A percentile compares a stretch with the other conserved stretches of the same genome.
Conservation (phyloP, 2,329 filamentous ascomycete species). For the Talaromyces sp. region DNA sequence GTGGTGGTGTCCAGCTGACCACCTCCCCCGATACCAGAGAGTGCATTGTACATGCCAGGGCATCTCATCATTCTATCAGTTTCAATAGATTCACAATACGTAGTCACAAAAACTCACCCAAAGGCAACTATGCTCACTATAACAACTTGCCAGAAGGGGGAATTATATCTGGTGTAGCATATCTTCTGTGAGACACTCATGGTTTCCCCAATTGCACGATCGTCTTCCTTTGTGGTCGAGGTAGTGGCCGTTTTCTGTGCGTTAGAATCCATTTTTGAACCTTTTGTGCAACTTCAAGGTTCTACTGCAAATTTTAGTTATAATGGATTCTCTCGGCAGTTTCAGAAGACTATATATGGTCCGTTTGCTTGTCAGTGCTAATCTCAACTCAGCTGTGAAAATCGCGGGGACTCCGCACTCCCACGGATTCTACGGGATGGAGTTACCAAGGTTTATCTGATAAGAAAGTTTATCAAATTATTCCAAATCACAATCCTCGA, state of each 20-base stretch:
- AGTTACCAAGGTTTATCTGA: neutral
- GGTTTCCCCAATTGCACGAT: neutral
- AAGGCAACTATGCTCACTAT: neutral
- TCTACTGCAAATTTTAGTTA: neutral
- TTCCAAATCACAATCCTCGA: neutral
- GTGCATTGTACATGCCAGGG: constrained; percentile 36
- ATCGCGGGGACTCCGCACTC: neutral
- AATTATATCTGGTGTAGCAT: neutral
- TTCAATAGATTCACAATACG: neutral
- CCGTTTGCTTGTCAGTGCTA: neutral
- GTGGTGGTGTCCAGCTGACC: constrained; percentile 38
- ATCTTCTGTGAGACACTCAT: neutral
- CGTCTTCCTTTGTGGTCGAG: neutral
- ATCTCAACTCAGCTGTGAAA: neutral
- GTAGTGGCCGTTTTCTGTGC: neutral
- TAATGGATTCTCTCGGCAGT: neutral
- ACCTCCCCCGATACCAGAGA: constrained; percentile 36
- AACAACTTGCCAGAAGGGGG: neutral
- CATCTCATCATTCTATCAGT: neutral
- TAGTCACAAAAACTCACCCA: neutral
- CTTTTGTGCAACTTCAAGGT: neutral
- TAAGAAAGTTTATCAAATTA: neutral
- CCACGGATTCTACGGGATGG: neutral
- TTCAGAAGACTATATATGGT: neutral
- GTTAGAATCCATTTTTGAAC: neutral